Evolutionary conservation across 2,329 filamentous ascomycete species (phyloP).

Genomic region (Ceratocystis cubensis): DNA sequence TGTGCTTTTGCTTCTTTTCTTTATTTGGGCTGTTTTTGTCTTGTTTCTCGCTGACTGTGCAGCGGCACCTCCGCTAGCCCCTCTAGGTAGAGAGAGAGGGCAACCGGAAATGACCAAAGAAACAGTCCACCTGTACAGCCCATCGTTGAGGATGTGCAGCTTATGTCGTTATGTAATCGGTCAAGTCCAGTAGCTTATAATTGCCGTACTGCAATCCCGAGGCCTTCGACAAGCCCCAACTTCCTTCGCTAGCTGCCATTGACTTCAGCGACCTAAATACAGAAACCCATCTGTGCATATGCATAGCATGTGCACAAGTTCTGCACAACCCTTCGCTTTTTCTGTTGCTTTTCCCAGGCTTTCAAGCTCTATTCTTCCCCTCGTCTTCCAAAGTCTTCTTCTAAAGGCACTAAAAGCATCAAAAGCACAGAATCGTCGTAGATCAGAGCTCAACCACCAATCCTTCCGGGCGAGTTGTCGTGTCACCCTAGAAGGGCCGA

Average conservation of each 20-base stretch:
- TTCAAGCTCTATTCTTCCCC: neutral
- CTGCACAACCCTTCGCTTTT: neutral
- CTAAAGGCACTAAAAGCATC: neutral
- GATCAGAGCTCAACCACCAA: neutral
- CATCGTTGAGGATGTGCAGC: no score
- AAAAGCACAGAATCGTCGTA: neutral
- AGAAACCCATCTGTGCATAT: no score
- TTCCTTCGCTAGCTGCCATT: no score
- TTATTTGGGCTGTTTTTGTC: neutral
- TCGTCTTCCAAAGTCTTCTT: slow-evolving; percentile 1
- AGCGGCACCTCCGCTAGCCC: slow-evolving; percentile 5
- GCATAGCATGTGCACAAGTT: no score
- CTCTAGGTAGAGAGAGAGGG: neutral
- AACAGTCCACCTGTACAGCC: no score
- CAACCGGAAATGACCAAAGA: neutral
- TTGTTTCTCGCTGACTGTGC: neutral
- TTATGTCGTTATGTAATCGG: neutral
- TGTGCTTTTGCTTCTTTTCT: no score
- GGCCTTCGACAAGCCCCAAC: neutral
- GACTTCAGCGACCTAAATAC: no score
- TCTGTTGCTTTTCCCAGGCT: neutral
- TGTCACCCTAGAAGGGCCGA: slow-evolving; percentile 5
- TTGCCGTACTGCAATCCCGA: neutral
- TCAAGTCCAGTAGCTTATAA: no score
- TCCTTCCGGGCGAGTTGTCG: slow-evolving; percentile 6